These are phyloP conservation scores for Colletotrichum neosansevieriae DNA, from an alignment of 2,329 filamentous ascomycete genomes.

Conservation along the genomic window DNA sequence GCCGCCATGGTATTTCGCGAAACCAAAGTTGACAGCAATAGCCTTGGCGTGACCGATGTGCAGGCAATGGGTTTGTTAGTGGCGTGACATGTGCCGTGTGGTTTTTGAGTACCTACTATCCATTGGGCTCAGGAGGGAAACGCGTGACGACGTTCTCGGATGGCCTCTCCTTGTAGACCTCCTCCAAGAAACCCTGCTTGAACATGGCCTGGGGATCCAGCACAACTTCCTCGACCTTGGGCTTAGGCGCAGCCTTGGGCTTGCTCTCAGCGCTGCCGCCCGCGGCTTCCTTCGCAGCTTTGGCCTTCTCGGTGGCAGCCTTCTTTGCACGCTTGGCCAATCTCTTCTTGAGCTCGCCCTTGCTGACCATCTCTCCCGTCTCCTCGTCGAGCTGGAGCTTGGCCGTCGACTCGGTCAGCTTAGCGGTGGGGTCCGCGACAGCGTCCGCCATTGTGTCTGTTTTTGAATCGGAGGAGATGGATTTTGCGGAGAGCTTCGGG, in stretches of 20 bases:
- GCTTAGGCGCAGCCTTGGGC: conserved; percentile 51
- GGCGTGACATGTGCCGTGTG: conserved; percentile 65
- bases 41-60: conserved; percentile 91
- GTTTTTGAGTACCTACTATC: conserved; percentile 61
- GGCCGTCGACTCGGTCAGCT: conserved; percentile 63
- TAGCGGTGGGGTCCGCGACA: conserved; percentile 61
- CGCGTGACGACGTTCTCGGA: conserved; percentile 74
- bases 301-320: conserved; percentile 64
- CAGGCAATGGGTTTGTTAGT: conserved; percentile 15
- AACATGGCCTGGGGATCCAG: conserved; percentile 78
- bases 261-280: conserved; percentile 44
- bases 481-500: fast-evolving
- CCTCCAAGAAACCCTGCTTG: conserved; percentile 80
- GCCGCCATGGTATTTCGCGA: conserved; percentile 86
- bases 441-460: conserved; percentile 59
- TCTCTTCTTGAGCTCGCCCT: conserved; percentile 73
- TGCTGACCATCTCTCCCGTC: conserved; percentile 75
- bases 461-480: not conserved
- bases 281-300: conserved; percentile 52
- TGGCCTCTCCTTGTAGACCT: conserved; percentile 78
- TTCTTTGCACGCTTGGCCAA: conserved; percentile 70
- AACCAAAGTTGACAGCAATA: conserved; percentile 96
- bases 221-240: conserved; percentile 57
- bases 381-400: conserved; percentile 73
- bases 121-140: conserved; percentile 91